Percentiles rank a stretch among this genome's conserved stretches.
These are phyloP conservation scores for Linderina pennispora DNA, from an alignment of 192 early-diverging fungal genomes.

Conservation along the genomic window DNA sequence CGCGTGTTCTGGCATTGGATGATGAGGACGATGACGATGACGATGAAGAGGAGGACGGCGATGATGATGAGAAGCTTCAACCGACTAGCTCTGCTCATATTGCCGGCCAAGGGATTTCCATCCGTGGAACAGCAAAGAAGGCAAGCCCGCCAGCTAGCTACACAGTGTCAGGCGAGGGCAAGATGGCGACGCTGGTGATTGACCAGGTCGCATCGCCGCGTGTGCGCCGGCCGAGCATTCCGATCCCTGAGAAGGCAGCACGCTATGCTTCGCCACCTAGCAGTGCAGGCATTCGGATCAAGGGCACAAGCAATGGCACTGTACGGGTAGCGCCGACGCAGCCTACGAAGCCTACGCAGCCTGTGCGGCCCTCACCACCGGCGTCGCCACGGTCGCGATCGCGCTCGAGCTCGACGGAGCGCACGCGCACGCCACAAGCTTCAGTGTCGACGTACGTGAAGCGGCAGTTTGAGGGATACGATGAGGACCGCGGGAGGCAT, in stretches of 20 bases:
- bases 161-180: background rate
- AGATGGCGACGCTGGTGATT: constrained; percentile 4
- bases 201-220: constrained; percentile 6
- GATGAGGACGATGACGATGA: constrained; percentile 25
- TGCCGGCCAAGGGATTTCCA: constrained; percentile 12
- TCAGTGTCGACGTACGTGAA: constrained; percentile 13
- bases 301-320: constrained; percentile 7
- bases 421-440: constrained; percentile 3
- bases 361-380: too few species aligned
- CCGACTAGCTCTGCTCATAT: too few species aligned
- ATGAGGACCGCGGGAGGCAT: constrained; percentile 40
- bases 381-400: constrained; percentile 5
- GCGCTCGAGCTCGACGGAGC: constrained; percentile 33
- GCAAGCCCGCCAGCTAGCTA: background rate
- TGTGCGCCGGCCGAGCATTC: constrained; percentile 6
- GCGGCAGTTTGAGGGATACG: constrained; percentile 35
- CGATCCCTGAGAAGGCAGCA: constrained; percentile 1
- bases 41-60: too few species aligned
- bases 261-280: background rate
- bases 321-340: too few species aligned
- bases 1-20: constrained; percentile 7
- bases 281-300: constrained; percentile 19
- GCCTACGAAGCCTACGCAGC: constrained; percentile 5
- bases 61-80: too few species aligned
- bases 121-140: constrained; percentile 21